A percentile compares a stretch with the other conserved stretches of the same genome.
Evolutionary conservation across 352 stramenopile genomes (phyloP).

Genomic region (Pythium aquatile): DNA sequence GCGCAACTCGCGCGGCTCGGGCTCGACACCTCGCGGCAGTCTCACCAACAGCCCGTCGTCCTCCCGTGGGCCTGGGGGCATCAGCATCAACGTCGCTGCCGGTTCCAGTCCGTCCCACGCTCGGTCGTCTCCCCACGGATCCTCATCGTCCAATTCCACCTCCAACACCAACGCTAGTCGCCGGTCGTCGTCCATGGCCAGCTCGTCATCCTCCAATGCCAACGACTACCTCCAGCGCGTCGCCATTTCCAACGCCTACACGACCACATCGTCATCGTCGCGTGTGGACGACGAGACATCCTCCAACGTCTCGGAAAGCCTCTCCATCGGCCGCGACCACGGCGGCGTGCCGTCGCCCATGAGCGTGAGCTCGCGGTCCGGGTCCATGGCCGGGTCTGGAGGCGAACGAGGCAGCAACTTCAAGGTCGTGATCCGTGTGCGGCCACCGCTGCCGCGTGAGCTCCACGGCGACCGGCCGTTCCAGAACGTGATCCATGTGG

Average conservation of each 20-base stretch:
- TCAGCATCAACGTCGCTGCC: constrained; percentile 49
- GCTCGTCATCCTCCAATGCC: constrained; percentile 10
- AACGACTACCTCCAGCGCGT: constrained; percentile 52
- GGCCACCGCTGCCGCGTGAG: constrained; percentile 85
- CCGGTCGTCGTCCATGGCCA: constrained; percentile 7
- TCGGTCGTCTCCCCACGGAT: constrained; percentile 14
- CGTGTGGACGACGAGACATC: constrained; percentile 58
- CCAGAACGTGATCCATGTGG: constrained; percentile 89
- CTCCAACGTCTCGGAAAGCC: constrained; percentile 56
- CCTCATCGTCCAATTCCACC: constrained; percentile 17
- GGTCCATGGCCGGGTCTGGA: constrained; percentile 11
- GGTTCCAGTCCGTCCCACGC: constrained; percentile 31
- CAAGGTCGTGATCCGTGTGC: constrained; percentile 92
- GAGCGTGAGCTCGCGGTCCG: constrained; percentile 29
- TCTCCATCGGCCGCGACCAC: constrained; percentile 26
- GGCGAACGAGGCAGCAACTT: constrained; percentile 74
- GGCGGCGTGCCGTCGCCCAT: constrained; percentile 39
- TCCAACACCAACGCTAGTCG: constrained; percentile 15
- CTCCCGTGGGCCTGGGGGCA: constrained; percentile 23
- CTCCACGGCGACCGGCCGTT: constrained; percentile 87
- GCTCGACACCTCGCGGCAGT: constrained; percentile 26
- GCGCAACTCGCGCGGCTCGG: constrained; percentile 29
- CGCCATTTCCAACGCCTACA: constrained; percentile 63
- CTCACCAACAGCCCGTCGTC: constrained; percentile 21
- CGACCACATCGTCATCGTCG: not conserved